Conservation (phyloP, 2,329 filamentous ascomycete species). For the Cadophora malorum region DNA sequence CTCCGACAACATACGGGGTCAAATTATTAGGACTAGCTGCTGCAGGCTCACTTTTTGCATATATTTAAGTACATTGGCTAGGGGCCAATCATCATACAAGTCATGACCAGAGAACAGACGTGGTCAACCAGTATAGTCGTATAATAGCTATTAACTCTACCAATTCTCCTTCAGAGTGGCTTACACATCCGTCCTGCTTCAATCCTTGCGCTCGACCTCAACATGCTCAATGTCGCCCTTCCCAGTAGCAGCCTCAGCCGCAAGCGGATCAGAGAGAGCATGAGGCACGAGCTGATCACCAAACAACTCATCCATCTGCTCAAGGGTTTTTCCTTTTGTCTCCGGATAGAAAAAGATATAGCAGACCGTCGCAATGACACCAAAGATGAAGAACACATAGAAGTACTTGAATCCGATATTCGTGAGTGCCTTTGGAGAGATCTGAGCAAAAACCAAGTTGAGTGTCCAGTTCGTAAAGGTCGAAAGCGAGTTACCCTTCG, state of each 20-base stretch:
- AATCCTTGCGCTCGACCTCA: constrained; percentile 1
- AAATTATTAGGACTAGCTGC: not conserved
- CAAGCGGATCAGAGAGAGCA: constrained; percentile 16
- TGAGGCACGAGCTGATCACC: constrained; percentile 26
- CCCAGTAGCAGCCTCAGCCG: constrained; percentile 17
- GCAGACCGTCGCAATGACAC: constrained; percentile 48
- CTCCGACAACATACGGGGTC: not conserved
- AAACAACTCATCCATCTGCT: constrained; percentile 44
- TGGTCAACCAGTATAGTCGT: too few species aligned
- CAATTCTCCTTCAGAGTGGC: too few species aligned
- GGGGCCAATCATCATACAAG: not conserved
- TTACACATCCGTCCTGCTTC: not conserved
- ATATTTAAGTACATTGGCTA: not conserved
- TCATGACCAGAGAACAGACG: not conserved
- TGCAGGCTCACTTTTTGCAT: not conserved
- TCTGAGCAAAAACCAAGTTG: constrained; percentile 69
- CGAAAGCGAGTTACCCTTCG: constrained; percentile 66
- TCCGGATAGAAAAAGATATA: constrained; percentile 40
- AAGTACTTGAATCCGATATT: constrained; percentile 58
- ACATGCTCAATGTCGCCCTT: constrained; percentile 19
- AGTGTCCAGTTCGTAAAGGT: constrained; percentile 76
- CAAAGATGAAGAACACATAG: constrained; percentile 55
- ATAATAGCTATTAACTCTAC: not conserved
- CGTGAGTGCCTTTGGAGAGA: constrained; percentile 55
- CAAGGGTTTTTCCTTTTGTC: constrained; percentile 41